phyloP scores from a whole-genome alignment of 2,329 filamentous ascomycete genomes.

The Pseudonectria foliicola region DNA sequence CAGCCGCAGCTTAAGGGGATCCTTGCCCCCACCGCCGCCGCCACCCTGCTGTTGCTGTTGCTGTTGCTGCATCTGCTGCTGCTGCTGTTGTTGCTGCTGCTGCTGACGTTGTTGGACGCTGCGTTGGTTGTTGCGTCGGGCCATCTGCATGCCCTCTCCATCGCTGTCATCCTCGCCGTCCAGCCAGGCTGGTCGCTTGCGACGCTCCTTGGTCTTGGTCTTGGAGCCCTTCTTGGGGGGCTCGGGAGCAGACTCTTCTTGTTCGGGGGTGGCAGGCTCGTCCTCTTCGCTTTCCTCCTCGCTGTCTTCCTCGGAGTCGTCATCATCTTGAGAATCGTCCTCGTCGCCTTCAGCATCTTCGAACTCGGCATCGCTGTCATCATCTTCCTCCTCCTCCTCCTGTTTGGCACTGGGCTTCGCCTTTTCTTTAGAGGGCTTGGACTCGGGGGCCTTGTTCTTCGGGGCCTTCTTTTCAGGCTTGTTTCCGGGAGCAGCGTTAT shows the following conservation, averaged over 20 bases:
- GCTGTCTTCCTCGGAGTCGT: slow-evolving; percentile 11
- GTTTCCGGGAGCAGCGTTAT: no score
- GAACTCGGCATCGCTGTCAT: slow-evolving; percentile 2
- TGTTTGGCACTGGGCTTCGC: neutral
- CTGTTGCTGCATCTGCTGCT: slow-evolving; percentile 9
- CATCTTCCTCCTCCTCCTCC: slow-evolving; percentile 7
- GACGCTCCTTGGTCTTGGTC: slow-evolving; percentile 9
- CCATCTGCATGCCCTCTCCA: slow-evolving; percentile 7
- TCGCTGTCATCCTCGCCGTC: slow-evolving; percentile 16
- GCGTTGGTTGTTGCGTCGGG: slow-evolving; percentile 12
- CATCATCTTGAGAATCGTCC: slow-evolving; percentile 8
- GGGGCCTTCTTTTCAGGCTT: slow-evolving; percentile 1
- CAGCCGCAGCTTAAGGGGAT: slow-evolving; percentile 56
- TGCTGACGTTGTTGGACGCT: slow-evolving; percentile 11
- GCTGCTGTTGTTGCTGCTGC: slow-evolving; percentile 13
- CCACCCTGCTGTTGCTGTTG: slow-evolving; percentile 11
- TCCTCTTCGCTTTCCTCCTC: slow-evolving; percentile 12
- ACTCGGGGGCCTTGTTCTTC: neutral
- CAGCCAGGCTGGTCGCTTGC: slow-evolving; percentile 16
- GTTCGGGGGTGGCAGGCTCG: slow-evolving; percentile 17
- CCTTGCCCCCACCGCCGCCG: slow-evolving; percentile 15
- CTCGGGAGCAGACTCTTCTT: slow-evolving; percentile 2
- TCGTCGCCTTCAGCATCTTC: neutral
- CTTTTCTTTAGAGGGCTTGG: slow-evolving; percentile 1
- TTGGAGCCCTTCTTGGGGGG: neutral